A percentile compares a stretch with the other conserved stretches of the same genome.
phyloP scores from a whole-genome alignment of 768 basidiomycete genomes.

The Russula brevipes region DNA sequence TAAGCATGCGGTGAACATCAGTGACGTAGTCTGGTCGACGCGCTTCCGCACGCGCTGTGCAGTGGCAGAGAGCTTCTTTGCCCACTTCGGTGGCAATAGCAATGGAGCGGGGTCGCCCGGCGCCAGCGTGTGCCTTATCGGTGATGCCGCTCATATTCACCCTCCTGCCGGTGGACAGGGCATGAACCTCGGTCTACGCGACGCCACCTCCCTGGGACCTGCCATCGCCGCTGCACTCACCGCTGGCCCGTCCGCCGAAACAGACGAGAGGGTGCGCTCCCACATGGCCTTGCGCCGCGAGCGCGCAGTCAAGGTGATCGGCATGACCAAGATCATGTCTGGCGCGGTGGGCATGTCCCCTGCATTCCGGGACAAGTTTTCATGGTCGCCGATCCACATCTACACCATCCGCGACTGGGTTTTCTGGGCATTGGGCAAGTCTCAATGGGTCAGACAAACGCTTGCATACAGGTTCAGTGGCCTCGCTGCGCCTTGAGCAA shows the following conservation, averaged over 20 bases:
- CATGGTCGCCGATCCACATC: too few species aligned
- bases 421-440: too few species aligned
- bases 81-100: conserved; percentile 27
- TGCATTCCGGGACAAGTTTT: conserved; percentile 29
- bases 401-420: too few species aligned
- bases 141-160: conserved; percentile 51
- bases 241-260: conserved; percentile 21
- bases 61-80: conserved; percentile 38
- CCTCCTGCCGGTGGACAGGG: conserved; percentile 53
- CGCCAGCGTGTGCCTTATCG: conserved; percentile 33
- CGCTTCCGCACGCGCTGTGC: conserved; percentile 44
- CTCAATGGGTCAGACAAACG: too few species aligned
- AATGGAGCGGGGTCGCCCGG: conserved; percentile 4
- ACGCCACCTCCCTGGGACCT: conserved; percentile 45
- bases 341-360: conserved; percentile 28
- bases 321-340: conserved; percentile 37
- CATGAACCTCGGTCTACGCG: conserved; percentile 54
- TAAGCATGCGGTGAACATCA: conserved; percentile 29
- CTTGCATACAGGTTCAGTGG: too few species aligned
- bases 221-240: conserved; percentile 37
- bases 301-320: conserved; percentile 42
- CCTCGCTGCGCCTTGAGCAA: too few species aligned
- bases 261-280: conserved; percentile 33
- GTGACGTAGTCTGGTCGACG: conserved; percentile 41
- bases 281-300: conserved; percentile 37